Evolutionary conservation across 257 asterid species (phyloP), one percentile per base, ranked within the genome.

Genomic region (Salvia hispanica): DNA sequence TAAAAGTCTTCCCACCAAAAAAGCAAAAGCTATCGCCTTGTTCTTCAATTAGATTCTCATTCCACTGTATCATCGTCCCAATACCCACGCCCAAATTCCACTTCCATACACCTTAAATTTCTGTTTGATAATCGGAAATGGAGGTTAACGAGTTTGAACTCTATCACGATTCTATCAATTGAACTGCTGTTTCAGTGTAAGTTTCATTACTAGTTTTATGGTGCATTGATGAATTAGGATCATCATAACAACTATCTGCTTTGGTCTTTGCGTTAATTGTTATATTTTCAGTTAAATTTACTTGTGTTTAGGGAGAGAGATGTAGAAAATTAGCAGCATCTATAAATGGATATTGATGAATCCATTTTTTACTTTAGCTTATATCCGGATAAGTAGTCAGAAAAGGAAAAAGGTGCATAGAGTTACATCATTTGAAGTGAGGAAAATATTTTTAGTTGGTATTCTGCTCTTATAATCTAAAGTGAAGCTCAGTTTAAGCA

Each of bases 61-160:
- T 55, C 18, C 10, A 15, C 64, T 25, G 48, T 7, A 48, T 71
- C 73, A 54, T 33, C 73, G 55, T 40, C 48, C n/a, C 67, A 45
- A 64, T 57, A 11, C 50, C 74, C 42, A 65, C 62, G 58, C 33
- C 58, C n/a, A 5, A 61, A 43, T 73, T 63, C 70, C 37, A 44
- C 43, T 42, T 25, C 34, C 8, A 34, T 34, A 36, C 6, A 39
- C 14, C 61, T 28, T 7, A 34, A 39, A 55, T 18, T 36, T 60
- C 59, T 54, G 13, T 4, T 48, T 4, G 25, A 48, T 25, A 7
- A 28, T 62, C 58, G 16, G 42, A 12, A 63, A 91, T 91, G 97
- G 95, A 86, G 81, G 84, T 79, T 14, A 81, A 85, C 67, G 93
- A 88, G 74, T 80, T 70, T 33, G 80, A 84, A 25, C 76, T 80